phyloP scores from a whole-genome alignment of 176 grass and related monocot species.

The Eragrostis nindensis region DNA sequence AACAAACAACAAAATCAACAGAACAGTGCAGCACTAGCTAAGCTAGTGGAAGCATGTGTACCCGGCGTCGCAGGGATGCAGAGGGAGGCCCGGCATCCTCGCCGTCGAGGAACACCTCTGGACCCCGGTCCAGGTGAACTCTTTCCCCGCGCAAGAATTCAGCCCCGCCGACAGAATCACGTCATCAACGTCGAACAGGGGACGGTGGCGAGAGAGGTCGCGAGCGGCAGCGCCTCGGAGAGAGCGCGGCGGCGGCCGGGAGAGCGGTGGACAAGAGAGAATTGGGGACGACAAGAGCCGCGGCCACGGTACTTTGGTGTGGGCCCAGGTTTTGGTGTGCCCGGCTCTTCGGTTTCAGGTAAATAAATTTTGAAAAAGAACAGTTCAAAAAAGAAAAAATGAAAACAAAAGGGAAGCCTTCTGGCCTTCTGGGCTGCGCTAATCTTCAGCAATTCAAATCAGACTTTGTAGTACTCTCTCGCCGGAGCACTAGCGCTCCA shows the following conservation, averaged over 20 bases:
- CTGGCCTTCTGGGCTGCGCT: no score
- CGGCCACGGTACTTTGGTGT: no score
- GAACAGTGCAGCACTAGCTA: background rate
- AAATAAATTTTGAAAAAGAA: no score
- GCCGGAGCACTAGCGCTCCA: no score
- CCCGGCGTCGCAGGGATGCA: constrained; percentile 34
- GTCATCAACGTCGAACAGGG: background rate
- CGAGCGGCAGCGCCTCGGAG: background rate
- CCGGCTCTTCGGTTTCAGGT: no score
- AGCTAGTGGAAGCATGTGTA: background rate
- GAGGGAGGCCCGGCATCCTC: constrained; percentile 49
- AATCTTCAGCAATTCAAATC: no score
- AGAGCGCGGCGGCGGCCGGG: background rate
- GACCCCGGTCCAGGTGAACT: background rate
- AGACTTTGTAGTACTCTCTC: no score
- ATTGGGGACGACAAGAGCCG: no score
- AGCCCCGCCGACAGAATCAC: background rate
- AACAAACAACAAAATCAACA: background rate
- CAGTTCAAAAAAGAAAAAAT: no score
- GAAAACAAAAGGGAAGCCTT: no score
- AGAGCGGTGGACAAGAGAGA: background rate
- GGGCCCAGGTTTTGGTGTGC: no score
- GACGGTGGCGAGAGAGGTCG: background rate
- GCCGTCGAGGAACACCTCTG: constrained; percentile 6
- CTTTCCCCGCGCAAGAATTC: background rate